These are phyloP conservation scores for Calonectria crousiana DNA, from an alignment of 2,329 filamentous ascomycete genomes.

Conservation along the genomic window DNA sequence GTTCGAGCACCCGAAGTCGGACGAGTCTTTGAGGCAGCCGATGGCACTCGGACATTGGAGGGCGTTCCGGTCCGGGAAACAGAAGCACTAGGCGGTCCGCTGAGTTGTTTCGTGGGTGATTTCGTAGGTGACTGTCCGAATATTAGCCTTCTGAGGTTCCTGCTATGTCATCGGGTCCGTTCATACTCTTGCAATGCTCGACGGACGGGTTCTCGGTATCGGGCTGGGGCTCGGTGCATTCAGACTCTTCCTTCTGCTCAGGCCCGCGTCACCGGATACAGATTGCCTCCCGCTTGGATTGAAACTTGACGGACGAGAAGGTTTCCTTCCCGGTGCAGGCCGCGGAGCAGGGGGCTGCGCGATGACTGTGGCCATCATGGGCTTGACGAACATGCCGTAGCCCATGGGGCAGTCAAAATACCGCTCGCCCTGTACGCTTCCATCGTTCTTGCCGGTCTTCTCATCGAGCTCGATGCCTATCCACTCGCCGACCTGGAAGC, in stretches of 20 bases:
- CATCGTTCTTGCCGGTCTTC: constrained; percentile 91
- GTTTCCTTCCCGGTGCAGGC: constrained; percentile 53
- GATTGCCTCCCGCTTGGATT: constrained; percentile 54
- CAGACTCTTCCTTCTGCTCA: constrained; percentile 74
- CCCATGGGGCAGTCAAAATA: constrained; percentile 90
- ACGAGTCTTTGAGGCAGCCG: constrained; percentile 64
- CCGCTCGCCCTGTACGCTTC: constrained; percentile 85
- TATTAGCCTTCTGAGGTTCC: constrained; percentile 32
- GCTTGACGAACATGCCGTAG: constrained; percentile 86
- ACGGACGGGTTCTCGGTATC: constrained; percentile 67
- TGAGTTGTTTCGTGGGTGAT: constrained; percentile 81
- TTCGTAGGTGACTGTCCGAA: constrained; percentile 77
- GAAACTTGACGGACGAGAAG: constrained; percentile 64
- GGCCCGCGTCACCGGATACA: constrained; percentile 63
- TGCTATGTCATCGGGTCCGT: background rate
- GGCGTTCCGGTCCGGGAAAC: constrained; percentile 76
- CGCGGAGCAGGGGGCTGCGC: constrained; percentile 59
- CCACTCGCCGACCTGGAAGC: constrained; percentile 88
- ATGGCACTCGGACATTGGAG: constrained; percentile 63
- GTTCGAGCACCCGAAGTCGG: constrained; percentile 68
- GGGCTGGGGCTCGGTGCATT: constrained; percentile 81
- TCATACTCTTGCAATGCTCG: constrained; percentile 69
- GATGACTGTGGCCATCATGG: constrained; percentile 73
- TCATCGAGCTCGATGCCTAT: constrained; percentile 90
- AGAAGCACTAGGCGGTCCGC: constrained; percentile 66